Conservation (phyloP, 2,329 filamentous ascomycete species). For the Neonectria hederae region DNA sequence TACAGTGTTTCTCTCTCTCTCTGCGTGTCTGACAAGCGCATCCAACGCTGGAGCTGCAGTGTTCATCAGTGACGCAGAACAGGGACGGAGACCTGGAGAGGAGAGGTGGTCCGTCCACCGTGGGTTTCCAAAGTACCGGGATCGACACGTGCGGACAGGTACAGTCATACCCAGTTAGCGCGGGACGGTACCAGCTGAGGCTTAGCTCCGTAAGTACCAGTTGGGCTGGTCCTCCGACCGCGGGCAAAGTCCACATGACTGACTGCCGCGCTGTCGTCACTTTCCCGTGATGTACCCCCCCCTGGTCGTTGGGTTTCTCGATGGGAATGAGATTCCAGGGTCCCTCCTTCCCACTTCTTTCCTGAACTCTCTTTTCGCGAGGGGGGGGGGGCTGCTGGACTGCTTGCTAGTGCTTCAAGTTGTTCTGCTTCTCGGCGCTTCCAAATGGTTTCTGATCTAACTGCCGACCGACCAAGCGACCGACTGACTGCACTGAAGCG, state of each 20-base stretch:
- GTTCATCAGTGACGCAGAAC: neutral
- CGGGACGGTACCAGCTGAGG: constrained; percentile 4
- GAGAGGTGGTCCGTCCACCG: constrained; percentile 1
- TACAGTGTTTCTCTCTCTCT: neutral
- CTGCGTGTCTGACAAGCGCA: neutral
- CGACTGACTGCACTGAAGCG: neutral
- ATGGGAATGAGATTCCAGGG: constrained; percentile 7
- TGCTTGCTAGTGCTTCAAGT: too few species aligned
- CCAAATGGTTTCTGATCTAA: too few species aligned
- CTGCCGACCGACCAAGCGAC: neutral
- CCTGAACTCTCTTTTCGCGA: neutral
- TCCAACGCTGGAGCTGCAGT: neutral
- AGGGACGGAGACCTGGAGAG: neutral
- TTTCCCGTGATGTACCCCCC: constrained; percentile 23
- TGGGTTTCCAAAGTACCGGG: constrained; percentile 2
- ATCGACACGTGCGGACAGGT: constrained; percentile 10
- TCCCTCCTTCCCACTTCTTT: constrained; percentile 2
- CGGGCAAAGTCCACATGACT: constrained; percentile 31
- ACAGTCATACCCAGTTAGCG: neutral
- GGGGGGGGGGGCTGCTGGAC: too few species aligned
- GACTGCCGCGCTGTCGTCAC: constrained; percentile 40
- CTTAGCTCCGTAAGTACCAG: constrained; percentile 8
- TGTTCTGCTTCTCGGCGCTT: too few species aligned
- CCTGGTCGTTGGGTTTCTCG: neutral
- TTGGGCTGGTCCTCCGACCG: neutral